These are phyloP conservation scores for Melampsora occidentalis DNA, from an alignment of 1,284 basidiomycete species.

Conservation along the genomic window DNA sequence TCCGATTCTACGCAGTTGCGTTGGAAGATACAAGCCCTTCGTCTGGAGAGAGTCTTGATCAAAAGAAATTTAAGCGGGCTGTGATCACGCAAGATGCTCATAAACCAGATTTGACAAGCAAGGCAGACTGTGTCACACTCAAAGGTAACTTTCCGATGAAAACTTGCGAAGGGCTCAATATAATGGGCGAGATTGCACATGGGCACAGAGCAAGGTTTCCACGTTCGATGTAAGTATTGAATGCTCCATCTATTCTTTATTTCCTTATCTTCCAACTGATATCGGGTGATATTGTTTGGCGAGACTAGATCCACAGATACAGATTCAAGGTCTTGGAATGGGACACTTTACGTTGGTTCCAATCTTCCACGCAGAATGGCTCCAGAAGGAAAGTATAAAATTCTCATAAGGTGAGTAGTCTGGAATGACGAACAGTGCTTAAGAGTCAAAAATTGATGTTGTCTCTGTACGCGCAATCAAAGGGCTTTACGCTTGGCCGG, in stretches of 20 bases:
- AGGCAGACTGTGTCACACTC: too few relatives aligned
- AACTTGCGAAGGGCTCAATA: not conserved
- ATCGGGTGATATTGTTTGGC: not conserved
- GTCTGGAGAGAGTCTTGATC: not conserved
- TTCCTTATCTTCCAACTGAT: not conserved
- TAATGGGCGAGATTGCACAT: not conserved
- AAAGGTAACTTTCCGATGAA: slow-evolving; percentile 1
- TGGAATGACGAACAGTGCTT: too few relatives aligned
- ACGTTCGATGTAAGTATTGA: not conserved
- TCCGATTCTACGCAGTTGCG: not conserved
- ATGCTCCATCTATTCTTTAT: not conserved
- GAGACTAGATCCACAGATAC: slow-evolving; percentile 2
- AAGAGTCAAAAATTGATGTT: too few relatives aligned
- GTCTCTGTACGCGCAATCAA: not conserved
- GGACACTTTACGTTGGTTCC: slow-evolving; percentile 17
- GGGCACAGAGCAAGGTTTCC: not conserved
- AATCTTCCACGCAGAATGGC: slow-evolving; percentile 9
- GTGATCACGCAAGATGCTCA: too few relatives aligned
- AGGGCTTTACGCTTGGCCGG: slow-evolving; percentile 30
- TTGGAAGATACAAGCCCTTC: not conserved
- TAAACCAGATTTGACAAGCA: too few relatives aligned
- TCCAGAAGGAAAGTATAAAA: slow-evolving; percentile 20
- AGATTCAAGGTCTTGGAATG: slow-evolving; percentile 22
- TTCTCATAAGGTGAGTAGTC: slow-evolving; percentile 26
- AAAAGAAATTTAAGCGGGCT: not conserved